A percentile compares a stretch with the other conserved stretches of the same genome.
These are phyloP conservation scores for Starmera stellimalicola DNA, from an alignment of 1,139 yeast genomes.

Conservation along the genomic window DNA sequence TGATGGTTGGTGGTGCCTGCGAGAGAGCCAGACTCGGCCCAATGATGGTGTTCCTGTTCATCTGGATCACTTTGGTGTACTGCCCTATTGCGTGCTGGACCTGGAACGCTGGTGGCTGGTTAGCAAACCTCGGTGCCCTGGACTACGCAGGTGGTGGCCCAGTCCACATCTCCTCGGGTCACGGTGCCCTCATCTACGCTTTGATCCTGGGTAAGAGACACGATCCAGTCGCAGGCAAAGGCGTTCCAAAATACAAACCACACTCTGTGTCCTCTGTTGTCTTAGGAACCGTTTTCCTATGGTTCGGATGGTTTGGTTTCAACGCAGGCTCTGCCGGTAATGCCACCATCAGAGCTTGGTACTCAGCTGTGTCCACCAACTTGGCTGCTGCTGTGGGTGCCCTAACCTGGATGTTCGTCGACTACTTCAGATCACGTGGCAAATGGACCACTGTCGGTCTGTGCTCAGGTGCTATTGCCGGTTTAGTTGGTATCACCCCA, in stretches of 20 bases:
- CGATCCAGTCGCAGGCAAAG: constrained; percentile 62
- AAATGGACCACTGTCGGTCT: constrained; percentile 94
- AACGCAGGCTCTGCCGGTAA: constrained; percentile 97
- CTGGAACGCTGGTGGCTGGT: constrained; percentile 93
- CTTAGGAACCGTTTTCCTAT: constrained; percentile 86
- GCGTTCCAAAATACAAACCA: constrained; percentile 82
- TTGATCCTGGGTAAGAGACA: constrained; percentile 84
- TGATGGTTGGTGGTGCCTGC: constrained; percentile 95
- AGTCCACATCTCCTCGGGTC: constrained; percentile 91
- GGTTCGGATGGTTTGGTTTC: constrained; percentile 99
- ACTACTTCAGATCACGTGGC: constrained; percentile 78
- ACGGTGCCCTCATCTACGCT: constrained; percentile 91
- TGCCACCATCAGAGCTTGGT: constrained; percentile 85
- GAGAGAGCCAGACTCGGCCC: constrained; percentile 97
- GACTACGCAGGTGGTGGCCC: constrained; percentile 99
- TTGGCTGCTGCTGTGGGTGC: constrained; percentile 91
- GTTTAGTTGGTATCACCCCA: constrained; percentile 93
- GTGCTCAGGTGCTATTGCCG: constrained; percentile 90
- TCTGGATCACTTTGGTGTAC: constrained; percentile 95
- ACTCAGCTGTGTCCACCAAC: constrained; percentile 87
- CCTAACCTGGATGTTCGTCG: constrained; percentile 86
- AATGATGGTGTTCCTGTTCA: constrained; percentile 85
- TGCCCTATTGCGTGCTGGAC: constrained; percentile 96
- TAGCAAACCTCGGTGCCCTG: constrained; percentile 67
- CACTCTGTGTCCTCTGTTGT: constrained; percentile 85